Evolutionary conservation across 2,329 filamentous ascomycete species (phyloP).

Genomic region (Pyrenochaeta sp.): DNA sequence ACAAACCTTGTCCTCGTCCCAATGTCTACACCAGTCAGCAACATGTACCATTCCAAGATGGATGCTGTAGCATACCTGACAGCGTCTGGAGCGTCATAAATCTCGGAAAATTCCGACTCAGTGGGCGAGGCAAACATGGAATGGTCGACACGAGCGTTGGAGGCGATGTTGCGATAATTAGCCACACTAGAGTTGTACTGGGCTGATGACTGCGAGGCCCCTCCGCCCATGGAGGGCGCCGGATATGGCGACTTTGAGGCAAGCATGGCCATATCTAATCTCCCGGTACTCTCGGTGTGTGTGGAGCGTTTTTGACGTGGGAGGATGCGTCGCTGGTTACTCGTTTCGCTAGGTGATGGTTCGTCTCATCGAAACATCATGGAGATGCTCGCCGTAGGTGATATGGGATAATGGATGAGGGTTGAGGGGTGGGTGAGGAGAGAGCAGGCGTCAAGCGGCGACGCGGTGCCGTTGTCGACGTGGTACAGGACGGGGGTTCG

Average conservation of each 20-base stretch:
- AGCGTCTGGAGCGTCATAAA: conserved; percentile 73
- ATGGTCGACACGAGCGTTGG: conserved; percentile 54
- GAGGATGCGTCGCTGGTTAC: conserved; percentile 7
- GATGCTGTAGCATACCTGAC: conserved; percentile 46
- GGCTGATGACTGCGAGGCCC: conserved; percentile 39
- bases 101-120: conserved; percentile 90
- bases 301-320: conserved; percentile 1
- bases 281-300: conserved; percentile 2
- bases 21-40: conserved; percentile 59
- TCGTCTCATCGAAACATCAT: conserved; percentile 27
- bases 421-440: conserved; percentile 2
- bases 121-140: conserved; percentile 79
- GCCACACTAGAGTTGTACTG: conserved; percentile 47
- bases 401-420: background rate
- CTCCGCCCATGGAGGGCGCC: conserved; percentile 57
- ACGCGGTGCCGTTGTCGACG: conserved; percentile 15
- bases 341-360: conserved; percentile 6
- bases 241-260: conserved; percentile 78
- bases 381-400: conserved; percentile 10
- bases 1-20: conserved; percentile 91
- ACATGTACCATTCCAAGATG: background rate
- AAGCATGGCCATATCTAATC: conserved; percentile 73
- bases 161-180: conserved; percentile 47
- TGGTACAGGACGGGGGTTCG: conserved; percentile 18
- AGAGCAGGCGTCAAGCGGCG: conserved; percentile 16